A percentile compares a stretch with the other conserved stretches of the same genome.
phyloP scores from a whole-genome alignment of 495 filamentous ascomycete species.

The Aspergillus steynii region DNA sequence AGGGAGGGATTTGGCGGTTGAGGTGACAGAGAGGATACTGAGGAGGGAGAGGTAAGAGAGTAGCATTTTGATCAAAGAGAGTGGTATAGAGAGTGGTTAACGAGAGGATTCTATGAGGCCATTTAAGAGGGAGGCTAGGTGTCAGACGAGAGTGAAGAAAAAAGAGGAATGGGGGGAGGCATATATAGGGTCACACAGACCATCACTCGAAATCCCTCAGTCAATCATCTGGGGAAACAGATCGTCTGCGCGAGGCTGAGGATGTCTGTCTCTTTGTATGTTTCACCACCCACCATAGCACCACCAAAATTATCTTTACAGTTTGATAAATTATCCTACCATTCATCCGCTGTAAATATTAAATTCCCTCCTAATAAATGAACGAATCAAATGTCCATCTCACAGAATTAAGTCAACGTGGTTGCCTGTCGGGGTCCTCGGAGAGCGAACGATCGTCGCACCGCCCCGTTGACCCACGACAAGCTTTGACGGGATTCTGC shows the following conservation, averaged over 20 bases:
- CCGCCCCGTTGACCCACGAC: too few relatives aligned
- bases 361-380: too few relatives aligned
- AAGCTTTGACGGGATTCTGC: too few relatives aligned
- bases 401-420: too few relatives aligned
- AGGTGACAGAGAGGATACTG: conserved; percentile 8
- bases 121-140: background rate
- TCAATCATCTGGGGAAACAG: background rate
- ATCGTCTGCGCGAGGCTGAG: background rate
- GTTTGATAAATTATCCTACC: too few relatives aligned
- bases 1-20: conserved; percentile 12
- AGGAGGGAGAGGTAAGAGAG: conserved; percentile 11
- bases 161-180: background rate
- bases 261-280: background rate
- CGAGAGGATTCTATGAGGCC: background rate
- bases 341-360: too few relatives aligned
- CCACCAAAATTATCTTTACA: too few relatives aligned
- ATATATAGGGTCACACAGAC: background rate
- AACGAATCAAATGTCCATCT: too few relatives aligned
- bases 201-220: background rate
- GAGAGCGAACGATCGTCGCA: too few relatives aligned
- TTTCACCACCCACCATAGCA: too few relatives aligned
- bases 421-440: too few relatives aligned
- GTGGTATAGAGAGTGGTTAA: background rate
- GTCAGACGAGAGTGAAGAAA: background rate
- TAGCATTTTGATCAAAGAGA: conserved; percentile 9